Evolutionary conservation across 179 eudicot species (phyloP).

Genomic region (Patellifolia procumbens): DNA sequence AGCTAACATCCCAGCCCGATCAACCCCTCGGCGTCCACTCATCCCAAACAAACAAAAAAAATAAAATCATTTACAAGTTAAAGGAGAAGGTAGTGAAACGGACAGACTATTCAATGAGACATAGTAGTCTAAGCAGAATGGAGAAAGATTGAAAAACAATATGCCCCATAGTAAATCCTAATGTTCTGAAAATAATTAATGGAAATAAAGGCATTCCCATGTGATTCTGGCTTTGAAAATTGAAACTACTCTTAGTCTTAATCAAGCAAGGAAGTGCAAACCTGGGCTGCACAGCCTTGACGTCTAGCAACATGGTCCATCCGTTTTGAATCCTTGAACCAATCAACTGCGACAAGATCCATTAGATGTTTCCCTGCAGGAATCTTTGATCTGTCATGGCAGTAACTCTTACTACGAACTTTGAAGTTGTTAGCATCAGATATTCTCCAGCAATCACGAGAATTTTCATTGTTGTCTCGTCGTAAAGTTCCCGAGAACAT

Average conservation of each 20-base stretch:
- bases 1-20: neutral
- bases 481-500: constrained; percentile 86
- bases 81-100: neutral
- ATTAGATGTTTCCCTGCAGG: constrained; percentile 88
- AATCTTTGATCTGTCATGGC: constrained; percentile 85
- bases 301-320: constrained; percentile 99
- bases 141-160: neutral
- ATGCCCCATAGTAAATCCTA: neutral
- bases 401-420: constrained; percentile 84
- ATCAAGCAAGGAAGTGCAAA: constrained; percentile 12
- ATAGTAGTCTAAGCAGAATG: neutral
- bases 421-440: constrained; percentile 94
- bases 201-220: constrained; percentile 1
- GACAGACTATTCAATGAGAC: neutral
- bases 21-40: too few species aligned
- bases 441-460: constrained; percentile 91
- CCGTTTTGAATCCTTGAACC: constrained; percentile 91
- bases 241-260: neutral
- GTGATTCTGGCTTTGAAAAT: neutral
- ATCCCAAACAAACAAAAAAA: neutral
- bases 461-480: constrained; percentile 70
- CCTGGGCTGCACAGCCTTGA: constrained; percentile 96
- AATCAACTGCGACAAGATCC: constrained; percentile 99
- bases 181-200: neutral
- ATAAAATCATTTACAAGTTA: neutral